Percentiles rank a stretch among this genome's conserved stretches.
phyloP scores from a whole-genome alignment of 345 rosid genomes.

The Kernera saxatilis region DNA sequence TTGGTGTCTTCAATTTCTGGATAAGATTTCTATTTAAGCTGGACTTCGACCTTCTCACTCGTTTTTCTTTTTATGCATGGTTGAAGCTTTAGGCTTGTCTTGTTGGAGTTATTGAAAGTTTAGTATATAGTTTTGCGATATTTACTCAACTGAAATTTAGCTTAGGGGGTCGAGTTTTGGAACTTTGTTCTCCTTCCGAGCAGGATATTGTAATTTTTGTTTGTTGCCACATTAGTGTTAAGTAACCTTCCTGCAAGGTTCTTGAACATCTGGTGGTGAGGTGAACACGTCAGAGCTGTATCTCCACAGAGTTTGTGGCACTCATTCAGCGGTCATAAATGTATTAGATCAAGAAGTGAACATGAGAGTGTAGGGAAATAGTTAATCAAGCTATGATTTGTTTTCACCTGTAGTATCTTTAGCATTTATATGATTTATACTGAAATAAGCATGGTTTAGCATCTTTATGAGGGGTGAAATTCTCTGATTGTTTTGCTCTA shows the following conservation, averaged over 20 bases:
- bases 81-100: neutral
- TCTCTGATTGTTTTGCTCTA: neutral
- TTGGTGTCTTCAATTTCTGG: neutral
- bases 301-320: neutral
- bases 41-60: neutral
- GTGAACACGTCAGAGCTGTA: neutral
- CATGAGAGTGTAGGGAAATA: neutral
- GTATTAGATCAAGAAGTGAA: neutral
- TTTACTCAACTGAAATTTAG: neutral
- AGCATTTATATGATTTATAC: neutral
- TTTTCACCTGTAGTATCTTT: neutral
- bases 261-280: slow-evolving; percentile 1
- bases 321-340: neutral
- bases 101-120: neutral
- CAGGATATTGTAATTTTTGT: neutral
- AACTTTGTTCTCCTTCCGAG: neutral
- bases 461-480: neutral
- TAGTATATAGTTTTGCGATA: neutral
- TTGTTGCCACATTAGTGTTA: neutral
- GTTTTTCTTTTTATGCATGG: neutral
- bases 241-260: neutral
- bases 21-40: neutral
- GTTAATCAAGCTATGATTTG: neutral
- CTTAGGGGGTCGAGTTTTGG: neutral
- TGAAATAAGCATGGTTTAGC: neutral